phyloP scores from a whole-genome alignment of 805 yeast genomes.

The Pichia cephalocereana region DNA sequence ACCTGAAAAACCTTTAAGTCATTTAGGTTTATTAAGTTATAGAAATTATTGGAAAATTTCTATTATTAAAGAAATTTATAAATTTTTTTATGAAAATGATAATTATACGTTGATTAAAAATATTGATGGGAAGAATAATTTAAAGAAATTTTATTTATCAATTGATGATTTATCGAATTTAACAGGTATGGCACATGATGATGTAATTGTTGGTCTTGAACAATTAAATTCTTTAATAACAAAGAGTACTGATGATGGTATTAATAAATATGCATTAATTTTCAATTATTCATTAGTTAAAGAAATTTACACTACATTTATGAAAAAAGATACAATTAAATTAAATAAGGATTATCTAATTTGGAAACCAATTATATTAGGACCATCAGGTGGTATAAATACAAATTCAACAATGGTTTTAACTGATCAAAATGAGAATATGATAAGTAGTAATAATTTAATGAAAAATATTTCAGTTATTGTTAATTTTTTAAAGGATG shows the following conservation, averaged over 20 bases:
- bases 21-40: conserved; percentile 77
- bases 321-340: conserved; percentile 39
- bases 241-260: conserved; percentile 30
- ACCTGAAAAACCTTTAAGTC: conserved; percentile 91
- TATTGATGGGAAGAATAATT: background rate
- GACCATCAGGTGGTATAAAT: conserved; percentile 80
- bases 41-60: conserved; percentile 77
- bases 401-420: conserved; percentile 39
- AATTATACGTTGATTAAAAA: background rate
- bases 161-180: conserved; percentile 53
- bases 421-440: conserved; percentile 11
- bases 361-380: conserved; percentile 80
- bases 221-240: conserved; percentile 50
- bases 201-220: conserved; percentile 81
- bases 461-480: conserved; percentile 48
- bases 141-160: conserved; percentile 27
- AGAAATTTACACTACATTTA: conserved; percentile 39
- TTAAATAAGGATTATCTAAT: conserved; percentile 47
- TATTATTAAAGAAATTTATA: conserved; percentile 41
- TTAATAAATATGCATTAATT: conserved; percentile 40
- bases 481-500: conserved; percentile 56
- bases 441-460: conserved; percentile 12
- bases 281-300: conserved; percentile 39
- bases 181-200: conserved; percentile 84
- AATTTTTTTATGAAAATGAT: conserved; percentile 8